Conservation (phyloP, 2,329 filamentous ascomycete genomes). For the Aspergillus costaricaensis region DNA sequence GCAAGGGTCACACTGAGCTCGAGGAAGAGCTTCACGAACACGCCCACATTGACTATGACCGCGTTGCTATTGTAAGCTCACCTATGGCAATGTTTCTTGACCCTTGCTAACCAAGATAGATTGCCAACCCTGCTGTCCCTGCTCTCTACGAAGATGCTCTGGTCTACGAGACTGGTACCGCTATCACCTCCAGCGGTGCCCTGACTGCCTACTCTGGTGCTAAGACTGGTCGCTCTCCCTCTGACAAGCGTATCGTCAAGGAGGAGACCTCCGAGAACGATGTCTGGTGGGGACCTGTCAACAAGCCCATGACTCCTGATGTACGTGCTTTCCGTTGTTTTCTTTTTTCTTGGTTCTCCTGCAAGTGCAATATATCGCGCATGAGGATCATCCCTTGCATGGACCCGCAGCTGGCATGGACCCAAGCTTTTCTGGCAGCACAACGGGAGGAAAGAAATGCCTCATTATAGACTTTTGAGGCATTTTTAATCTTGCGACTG, state of each 20-base stretch:
- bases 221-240: constrained; percentile 95
- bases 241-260: constrained; percentile 96
- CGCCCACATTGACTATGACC: constrained; percentile 98
- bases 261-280: constrained; percentile 86
- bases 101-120: constrained; percentile 42
- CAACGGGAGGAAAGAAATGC: constrained; percentile 11
- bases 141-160: constrained; percentile 98
- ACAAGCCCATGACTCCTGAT: constrained; percentile 97
- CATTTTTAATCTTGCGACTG: constrained; percentile 16
- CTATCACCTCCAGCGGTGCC: constrained; percentile 93
- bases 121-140: constrained; percentile 91
- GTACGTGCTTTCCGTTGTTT: constrained; percentile 60
- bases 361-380: constrained; percentile 21
- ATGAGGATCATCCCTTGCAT: constrained; percentile 21
- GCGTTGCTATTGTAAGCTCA: constrained; percentile 81
- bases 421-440: constrained; percentile 21
- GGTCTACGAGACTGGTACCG: constrained; percentile 94
- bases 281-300: constrained; percentile 98
- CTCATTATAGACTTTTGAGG: constrained; percentile 17
- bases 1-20: constrained; percentile 89
- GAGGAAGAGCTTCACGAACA: constrained; percentile 97
- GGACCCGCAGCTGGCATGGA: constrained; percentile 18
- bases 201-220: constrained; percentile 96
- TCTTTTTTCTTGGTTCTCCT: not conserved
- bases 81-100: not conserved